Evolutionary conservation across 2,329 filamentous ascomycete species (phyloP), one percentile per base, ranked within the genome.

Genomic region (Rhinocladiella similis): DNA sequence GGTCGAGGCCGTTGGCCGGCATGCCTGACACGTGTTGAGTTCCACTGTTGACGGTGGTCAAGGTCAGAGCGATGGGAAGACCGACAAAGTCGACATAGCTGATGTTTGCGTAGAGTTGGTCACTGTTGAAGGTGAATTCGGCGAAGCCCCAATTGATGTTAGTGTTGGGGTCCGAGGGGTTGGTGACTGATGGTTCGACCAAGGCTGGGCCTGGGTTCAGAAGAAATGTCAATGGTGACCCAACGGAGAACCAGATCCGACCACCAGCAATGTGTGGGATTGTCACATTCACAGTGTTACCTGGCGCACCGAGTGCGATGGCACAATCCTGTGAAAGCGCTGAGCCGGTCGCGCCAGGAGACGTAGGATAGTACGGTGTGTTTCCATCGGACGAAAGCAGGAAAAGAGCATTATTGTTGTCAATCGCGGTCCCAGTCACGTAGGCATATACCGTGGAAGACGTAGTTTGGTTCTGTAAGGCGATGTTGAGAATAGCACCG

Each of bases 1-100:
- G 75, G 27, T 80, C 75, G 7, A 89, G 73, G 2, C 85, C 86
- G 61, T 83, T 73, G 1, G 77, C 59, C 0, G 75, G 70, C 73
- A 89, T 81, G 6, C 88, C 87, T 1, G 75, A 71, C n/a, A 88
- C 74, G 42, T 76, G 72, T 63, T 83, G 77, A 2, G 74, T 72
- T 0, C 57, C 66, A n/a, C 77, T 77, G 13, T 70, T 68, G 1
- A 63, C 67, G 4, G 72, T 76, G 41, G 73, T 72, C 10, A 85
- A 72, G 3, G 76, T 75, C 59, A 85, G 70, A 1, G 82, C 79
- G 50, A 88, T 79, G n/a, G 87, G 85, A 64, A 76, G 76, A 64
- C 73, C 74, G 59, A 91, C 81, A 71, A 92, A 92, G 74, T 92
- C 89, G 51, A 92, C 89, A 68, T 88, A 87, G 60, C 80, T 84